phyloP scores from a whole-genome alignment of 1,284 basidiomycete species.

The Sanghuangporus sanghuang region DNA sequence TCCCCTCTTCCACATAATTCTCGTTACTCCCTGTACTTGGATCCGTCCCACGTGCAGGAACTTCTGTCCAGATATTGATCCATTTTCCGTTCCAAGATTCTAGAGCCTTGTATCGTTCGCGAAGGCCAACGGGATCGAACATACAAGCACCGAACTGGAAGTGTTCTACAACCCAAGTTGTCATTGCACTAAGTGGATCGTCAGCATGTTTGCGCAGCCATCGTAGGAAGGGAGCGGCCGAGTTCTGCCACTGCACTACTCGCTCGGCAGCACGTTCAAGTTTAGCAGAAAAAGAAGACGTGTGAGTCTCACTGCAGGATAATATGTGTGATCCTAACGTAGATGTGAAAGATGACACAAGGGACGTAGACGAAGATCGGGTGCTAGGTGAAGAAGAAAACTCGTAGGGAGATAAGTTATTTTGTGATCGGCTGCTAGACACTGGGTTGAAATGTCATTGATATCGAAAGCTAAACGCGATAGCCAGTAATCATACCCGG shows the following conservation, averaged over 20 bases:
- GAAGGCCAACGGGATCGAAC: slow-evolving; percentile 47
- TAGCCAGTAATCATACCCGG: background rate
- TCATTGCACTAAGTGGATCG: slow-evolving; percentile 40
- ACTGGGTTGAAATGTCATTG: background rate
- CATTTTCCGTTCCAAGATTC: slow-evolving; percentile 44
- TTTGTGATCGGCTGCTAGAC: background rate
- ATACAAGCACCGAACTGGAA: slow-evolving; percentile 52
- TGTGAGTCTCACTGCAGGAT: slow-evolving; percentile 17
- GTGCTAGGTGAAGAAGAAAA: background rate
- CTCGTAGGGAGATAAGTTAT: background rate
- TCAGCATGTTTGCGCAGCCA: slow-evolving; percentile 47
- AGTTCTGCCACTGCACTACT: slow-evolving; percentile 31
- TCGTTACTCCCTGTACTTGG: background rate
- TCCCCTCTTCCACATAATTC: background rate
- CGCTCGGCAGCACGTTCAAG: slow-evolving; percentile 31
- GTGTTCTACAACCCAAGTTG: slow-evolving; percentile 45
- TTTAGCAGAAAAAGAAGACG: slow-evolving; percentile 21
- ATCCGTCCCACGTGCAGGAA: slow-evolving; percentile 19
- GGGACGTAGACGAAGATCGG: background rate
- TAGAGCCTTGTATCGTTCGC: slow-evolving; percentile 39
- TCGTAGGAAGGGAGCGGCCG: slow-evolving; percentile 36
- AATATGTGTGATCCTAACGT: slow-evolving; percentile 7
- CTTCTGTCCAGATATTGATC: slow-evolving; percentile 54
- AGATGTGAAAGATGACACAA: background rate
- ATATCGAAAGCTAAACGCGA: background rate